phyloP scores from a whole-genome alignment of 2,329 filamentous ascomycete species.

The Penicillium rolfsii region DNA sequence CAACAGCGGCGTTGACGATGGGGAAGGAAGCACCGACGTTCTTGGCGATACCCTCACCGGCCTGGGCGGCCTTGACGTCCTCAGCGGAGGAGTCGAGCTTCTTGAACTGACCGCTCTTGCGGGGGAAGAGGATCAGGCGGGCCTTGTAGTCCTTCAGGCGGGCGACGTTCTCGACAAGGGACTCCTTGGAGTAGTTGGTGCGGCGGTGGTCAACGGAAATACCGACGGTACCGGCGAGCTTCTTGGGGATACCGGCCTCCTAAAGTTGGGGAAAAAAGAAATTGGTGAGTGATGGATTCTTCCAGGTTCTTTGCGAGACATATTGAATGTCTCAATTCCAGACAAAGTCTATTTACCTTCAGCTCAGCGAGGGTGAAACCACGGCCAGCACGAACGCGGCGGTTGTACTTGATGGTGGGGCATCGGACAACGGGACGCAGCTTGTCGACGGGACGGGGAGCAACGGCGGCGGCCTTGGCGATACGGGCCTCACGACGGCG shows the following conservation, averaged over 20 bases:
- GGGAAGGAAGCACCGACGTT: slow-evolving; percentile 67
- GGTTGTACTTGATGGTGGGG: slow-evolving; percentile 99
- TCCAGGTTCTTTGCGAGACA: neutral
- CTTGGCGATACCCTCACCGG: slow-evolving; percentile 57
- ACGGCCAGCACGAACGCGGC: slow-evolving; percentile 91
- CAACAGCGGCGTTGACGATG: slow-evolving; percentile 64
- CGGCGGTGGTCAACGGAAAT: slow-evolving; percentile 96
- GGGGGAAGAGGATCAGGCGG: slow-evolving; percentile 96
- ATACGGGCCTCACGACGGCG: slow-evolving; percentile 87
- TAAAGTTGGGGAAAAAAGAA: slow-evolving; percentile 45
- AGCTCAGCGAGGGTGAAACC: slow-evolving; percentile 97
- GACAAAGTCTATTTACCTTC: slow-evolving; percentile 69
- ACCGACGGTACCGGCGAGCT: slow-evolving; percentile 92
- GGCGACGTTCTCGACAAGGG: slow-evolving; percentile 89
- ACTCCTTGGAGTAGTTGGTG: slow-evolving; percentile 96
- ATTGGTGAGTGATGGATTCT: neutral
- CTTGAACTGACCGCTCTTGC: slow-evolving; percentile 92
- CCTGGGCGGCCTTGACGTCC: slow-evolving; percentile 72
- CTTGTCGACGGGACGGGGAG: slow-evolving; percentile 96
- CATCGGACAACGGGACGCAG: slow-evolving; percentile 95
- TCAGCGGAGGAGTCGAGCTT: slow-evolving; percentile 85
- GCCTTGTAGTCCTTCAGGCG: slow-evolving; percentile 98
- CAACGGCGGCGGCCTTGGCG: slow-evolving; percentile 91
- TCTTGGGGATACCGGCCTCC: slow-evolving; percentile 95
- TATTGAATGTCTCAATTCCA: neutral